These are phyloP conservation scores for Russula virescens DNA, from an alignment of 768 basidiomycete genomes.

Conservation along the genomic window DNA sequence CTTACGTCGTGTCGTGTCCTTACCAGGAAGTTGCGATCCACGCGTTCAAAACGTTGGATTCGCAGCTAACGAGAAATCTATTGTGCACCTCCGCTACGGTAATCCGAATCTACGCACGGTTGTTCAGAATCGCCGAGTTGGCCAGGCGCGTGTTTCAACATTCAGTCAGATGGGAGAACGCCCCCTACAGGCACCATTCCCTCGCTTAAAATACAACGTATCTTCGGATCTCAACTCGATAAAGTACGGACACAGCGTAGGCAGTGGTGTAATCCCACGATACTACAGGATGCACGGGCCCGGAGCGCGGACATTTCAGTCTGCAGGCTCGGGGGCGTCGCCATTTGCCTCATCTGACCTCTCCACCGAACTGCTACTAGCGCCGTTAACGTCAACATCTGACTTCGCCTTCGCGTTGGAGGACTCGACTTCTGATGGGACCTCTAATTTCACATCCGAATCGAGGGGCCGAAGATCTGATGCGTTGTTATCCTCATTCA, in stretches of 20 bases:
- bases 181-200: not conserved
- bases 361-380: slow-evolving; percentile 7
- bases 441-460: slow-evolving; percentile 13
- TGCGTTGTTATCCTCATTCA: not conserved
- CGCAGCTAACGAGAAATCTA: not conserved
- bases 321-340: not conserved
- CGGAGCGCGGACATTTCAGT: not conserved
- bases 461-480: slow-evolving; percentile 13
- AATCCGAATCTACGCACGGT: not conserved
- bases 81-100: not conserved
- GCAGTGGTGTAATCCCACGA: slow-evolving; percentile 6
- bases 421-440: not conserved
- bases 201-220: not conserved
- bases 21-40: not conserved
- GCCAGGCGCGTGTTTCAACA: not conserved
- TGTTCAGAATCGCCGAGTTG: not conserved
- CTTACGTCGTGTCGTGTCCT: not conserved
- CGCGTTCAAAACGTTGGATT: not conserved
- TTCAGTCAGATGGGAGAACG: not conserved
- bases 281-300: not conserved
- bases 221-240: not conserved
- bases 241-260: not conserved
- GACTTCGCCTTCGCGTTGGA: slow-evolving; percentile 15
- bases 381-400: slow-evolving; percentile 16
- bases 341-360: slow-evolving; percentile 11